These are phyloP conservation scores for Ophiocordyceps robertsii DNA, from an alignment of 2,329 filamentous ascomycete species.

Conservation along the genomic window DNA sequence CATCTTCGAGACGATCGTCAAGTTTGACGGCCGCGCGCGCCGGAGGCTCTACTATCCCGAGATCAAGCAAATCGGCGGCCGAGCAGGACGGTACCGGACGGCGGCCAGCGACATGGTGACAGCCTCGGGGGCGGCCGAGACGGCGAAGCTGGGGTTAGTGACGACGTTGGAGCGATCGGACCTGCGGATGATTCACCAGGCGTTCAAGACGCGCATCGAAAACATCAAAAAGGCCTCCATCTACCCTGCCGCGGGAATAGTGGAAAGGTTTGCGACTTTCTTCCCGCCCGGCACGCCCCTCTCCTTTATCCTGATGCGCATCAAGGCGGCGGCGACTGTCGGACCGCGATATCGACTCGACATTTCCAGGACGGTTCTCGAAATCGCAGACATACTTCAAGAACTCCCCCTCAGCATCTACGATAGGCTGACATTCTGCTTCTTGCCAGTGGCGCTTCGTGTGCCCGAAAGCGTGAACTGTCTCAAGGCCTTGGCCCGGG, in stretches of 20 bases:
- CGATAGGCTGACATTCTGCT: slow-evolving; percentile 65
- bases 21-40: slow-evolving; percentile 49
- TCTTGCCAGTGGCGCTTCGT: slow-evolving; percentile 53
- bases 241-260: slow-evolving; percentile 53
- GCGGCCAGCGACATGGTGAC: slow-evolving; percentile 24
- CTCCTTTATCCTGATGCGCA: slow-evolving; percentile 64
- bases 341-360: slow-evolving; percentile 55
- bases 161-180: slow-evolving; percentile 66
- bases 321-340: slow-evolving; percentile 55
- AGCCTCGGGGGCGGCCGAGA: slow-evolving; percentile 3
- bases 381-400: slow-evolving; percentile 64
- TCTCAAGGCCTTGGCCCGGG: slow-evolving; percentile 54
- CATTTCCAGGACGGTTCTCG: slow-evolving; percentile 42
- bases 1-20: slow-evolving; percentile 67
- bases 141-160: slow-evolving; percentile 53
- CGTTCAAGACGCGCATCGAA: slow-evolving; percentile 49
- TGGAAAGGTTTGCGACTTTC: slow-evolving; percentile 67
- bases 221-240: slow-evolving; percentile 61
- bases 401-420: slow-evolving; percentile 52
- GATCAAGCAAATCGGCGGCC: slow-evolving; percentile 87
- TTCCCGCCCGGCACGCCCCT: slow-evolving; percentile 74
- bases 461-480: slow-evolving; percentile 20
- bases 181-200: slow-evolving; percentile 43
- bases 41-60: slow-evolving; percentile 57
- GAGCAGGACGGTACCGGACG: slow-evolving; percentile 75